Evolutionary conservation across 768 basidiomycete species (phyloP).

Genomic region (Tylopilus balloui): DNA sequence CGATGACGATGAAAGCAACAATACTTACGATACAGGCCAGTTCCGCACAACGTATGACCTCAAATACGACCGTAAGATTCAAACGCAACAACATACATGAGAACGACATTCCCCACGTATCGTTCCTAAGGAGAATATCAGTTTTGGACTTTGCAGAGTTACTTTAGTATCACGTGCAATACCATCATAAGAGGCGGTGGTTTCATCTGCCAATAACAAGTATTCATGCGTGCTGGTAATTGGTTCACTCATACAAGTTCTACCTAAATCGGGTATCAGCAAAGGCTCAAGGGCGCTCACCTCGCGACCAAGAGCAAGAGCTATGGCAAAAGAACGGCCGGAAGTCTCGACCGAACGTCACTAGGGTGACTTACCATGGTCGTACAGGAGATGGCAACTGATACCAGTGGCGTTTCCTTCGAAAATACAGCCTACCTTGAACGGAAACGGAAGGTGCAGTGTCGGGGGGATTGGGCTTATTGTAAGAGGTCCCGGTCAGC

Average conservation of each 20-base stretch:
- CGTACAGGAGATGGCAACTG: constrained; percentile 32
- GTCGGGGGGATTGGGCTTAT: constrained; percentile 25
- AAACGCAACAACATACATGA: constrained; percentile 19
- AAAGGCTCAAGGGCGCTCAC: constrained; percentile 11
- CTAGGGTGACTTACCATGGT: constrained; percentile 21
- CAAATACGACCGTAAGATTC: background rate
- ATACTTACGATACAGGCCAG: constrained; percentile 19
- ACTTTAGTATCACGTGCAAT: constrained; percentile 22
- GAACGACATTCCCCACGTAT: constrained; percentile 29
- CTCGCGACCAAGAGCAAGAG: constrained; percentile 26
- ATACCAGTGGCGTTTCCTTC: constrained; percentile 4
- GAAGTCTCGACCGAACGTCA: background rate
- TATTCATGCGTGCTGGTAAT: background rate
- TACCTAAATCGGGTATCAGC: constrained; percentile 14
- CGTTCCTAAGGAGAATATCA: constrained; percentile 23
- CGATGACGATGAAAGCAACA: background rate
- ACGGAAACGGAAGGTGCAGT: constrained; percentile 8
- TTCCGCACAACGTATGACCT: constrained; percentile 7
- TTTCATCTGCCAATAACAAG: constrained; percentile 20
- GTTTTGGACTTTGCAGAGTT: background rate
- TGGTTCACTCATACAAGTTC: constrained; percentile 30
- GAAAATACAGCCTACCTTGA: constrained; percentile 18
- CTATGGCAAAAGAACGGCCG: constrained; percentile 8
- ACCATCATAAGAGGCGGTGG: constrained; percentile 23
- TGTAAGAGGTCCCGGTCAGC: constrained; percentile 1